Evolutionary conservation across 352 stramenopile genomes (phyloP), one percentile per base, ranked within the genome.

Genomic region (Phytophthora gonapodyides): DNA sequence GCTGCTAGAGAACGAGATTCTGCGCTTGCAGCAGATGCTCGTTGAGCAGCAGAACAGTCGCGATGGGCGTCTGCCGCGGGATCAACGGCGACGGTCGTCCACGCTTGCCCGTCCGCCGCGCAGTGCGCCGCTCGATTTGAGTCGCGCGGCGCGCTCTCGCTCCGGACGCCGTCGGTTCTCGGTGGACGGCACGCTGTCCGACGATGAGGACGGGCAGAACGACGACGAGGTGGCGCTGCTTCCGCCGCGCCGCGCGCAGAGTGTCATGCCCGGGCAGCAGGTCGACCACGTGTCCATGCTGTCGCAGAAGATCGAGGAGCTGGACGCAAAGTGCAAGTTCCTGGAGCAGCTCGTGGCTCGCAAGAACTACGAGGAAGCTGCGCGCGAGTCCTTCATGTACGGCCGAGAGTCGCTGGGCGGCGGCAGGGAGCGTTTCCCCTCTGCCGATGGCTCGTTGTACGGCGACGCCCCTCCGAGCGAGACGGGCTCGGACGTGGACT

Each of bases 241-340:
- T 21, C 78, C 68, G 11, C 79, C 76, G 0, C 83, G 79, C n/a
- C 83, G 83, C 36, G 57, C 80, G 0, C 79, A 76, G 31, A 91
- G 78, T 48, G 81, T 87, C 12, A 66, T 80, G 38, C 70, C 77
- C 17, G 66, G 66, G 2, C 71, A 75, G 4, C 75, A 86, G 43
- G 37, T 77, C 19, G 83, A 91, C 27, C 70, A 88, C 31, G 81
- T 93, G 15, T 82, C 79, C 9, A 73, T 77, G 55, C 57, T 93
- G 11, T 84, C 75, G 2, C 73, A 73, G 9, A 81, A 83, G 41
- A 91, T 94, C 31, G 82, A 94, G 64, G 82, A 92, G 41, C 57
- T 94, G 52, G 82, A 94, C 41, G 75, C 76, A 0, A 94, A 94
- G 57, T 94, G 84, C 66, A 86, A 87, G 33, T 87, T 88, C 27